phyloP scores from a whole-genome alignment of 1,284 basidiomycete species.

The Mixia osmundae region DNA sequence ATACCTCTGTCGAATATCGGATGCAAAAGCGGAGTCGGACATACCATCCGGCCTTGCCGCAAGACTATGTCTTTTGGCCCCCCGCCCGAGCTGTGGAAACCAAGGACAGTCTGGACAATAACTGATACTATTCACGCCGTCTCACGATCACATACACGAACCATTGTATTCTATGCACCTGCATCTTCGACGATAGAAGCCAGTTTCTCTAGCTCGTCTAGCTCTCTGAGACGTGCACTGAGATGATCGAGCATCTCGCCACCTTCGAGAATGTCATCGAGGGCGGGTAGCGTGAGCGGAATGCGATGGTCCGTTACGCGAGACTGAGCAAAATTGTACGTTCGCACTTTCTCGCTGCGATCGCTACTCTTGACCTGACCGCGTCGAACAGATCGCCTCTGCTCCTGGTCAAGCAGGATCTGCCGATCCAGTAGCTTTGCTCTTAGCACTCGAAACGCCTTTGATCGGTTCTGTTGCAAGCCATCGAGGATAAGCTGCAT shows the following conservation, averaged over 20 bases:
- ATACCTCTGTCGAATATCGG: no score
- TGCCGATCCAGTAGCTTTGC: conserved; percentile 61
- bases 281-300: conserved; percentile 46
- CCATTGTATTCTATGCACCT: no score
- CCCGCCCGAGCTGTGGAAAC: no score
- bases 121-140: no score
- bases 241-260: conserved; percentile 26
- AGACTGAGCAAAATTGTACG: conserved; percentile 76
- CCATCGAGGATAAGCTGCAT: no score
- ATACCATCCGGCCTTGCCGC: no score
- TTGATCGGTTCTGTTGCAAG: no score
- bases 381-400: conserved; percentile 31
- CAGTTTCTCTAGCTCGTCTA: background rate
- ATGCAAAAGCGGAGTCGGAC: no score
- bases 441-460: conserved; percentile 64
- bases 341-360: conserved; percentile 73
- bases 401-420: conserved; percentile 32
- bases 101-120: no score
- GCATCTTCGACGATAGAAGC: background rate
- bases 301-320: conserved; percentile 80
- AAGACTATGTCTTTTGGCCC: no score
- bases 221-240: background rate
- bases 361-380: conserved; percentile 58
- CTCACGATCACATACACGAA: no score
- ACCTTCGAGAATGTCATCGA: conserved; percentile 52